Percentiles rank a stretch among this genome's conserved stretches.
Conservation (phyloP, 305 asterid genomes). For the Fraxinus nigra region DNA sequence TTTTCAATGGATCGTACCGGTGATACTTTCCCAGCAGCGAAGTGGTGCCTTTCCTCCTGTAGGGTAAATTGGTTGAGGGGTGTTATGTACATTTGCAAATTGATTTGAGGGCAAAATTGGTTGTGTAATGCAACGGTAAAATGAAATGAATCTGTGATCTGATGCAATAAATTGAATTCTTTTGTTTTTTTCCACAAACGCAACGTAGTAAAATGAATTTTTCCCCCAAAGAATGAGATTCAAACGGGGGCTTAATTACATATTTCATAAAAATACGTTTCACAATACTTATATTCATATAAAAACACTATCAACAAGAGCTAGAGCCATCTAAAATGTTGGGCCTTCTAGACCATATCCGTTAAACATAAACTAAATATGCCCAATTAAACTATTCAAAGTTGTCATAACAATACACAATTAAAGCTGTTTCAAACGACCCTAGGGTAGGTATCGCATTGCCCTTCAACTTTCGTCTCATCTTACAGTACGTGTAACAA, state of each 20-base stretch:
- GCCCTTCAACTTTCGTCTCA: no score
- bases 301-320: no score
- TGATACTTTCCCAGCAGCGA: background rate
- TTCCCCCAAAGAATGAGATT: background rate
- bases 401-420: no score
- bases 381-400: no score
- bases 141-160: background rate
- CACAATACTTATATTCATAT: no score
- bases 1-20: background rate
- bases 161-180: background rate
- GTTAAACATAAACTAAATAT: no score
- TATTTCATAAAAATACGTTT: no score
- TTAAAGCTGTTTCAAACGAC: no score
- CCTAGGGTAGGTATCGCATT: no score
- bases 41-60: background rate
- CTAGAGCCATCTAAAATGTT: no score
- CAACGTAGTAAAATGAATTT: background rate
- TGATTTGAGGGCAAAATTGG: background rate
- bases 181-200: background rate
- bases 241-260: background rate
- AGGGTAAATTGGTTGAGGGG: background rate
- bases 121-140: background rate
- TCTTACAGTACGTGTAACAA: no score
- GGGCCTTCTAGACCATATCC: no score
- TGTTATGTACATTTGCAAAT: background rate